These are phyloP conservation scores for Fusarium devonianum DNA, from an alignment of 2,329 filamentous ascomycete genomes.

Conservation along the genomic window DNA sequence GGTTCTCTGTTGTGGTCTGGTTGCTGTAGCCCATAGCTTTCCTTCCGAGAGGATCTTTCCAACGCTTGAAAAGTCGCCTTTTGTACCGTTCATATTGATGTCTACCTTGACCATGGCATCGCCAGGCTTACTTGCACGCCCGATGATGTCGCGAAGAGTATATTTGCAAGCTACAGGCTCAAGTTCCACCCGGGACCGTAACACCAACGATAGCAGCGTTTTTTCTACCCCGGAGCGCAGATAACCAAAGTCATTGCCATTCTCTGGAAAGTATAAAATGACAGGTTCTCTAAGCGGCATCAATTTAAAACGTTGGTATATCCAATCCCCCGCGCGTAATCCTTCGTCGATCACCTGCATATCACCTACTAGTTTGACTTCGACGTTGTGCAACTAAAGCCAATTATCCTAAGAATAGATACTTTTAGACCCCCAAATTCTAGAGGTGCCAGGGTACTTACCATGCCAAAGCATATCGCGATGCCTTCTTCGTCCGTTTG, in stretches of 20 bases:
- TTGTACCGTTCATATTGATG: conserved; percentile 49
- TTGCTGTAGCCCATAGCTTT: conserved; percentile 47
- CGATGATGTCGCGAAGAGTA: conserved; percentile 37
- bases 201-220: not conserved
- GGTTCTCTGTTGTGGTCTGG: conserved; percentile 38
- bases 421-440: too few species aligned
- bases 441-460: not conserved
- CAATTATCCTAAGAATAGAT: not conserved
- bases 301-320: not conserved
- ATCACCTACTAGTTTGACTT: conserved; percentile 14
- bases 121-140: conserved; percentile 33
- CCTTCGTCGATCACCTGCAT: not conserved
- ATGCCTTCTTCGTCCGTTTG: not conserved
- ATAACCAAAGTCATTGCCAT: not conserved
- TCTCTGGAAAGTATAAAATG: not conserved
- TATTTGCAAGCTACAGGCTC: conserved; percentile 10
- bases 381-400: not conserved
- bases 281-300: not conserved
- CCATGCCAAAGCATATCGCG: conserved; percentile 1
- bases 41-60: conserved; percentile 41
- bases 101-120: conserved; percentile 42
- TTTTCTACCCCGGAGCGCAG: not conserved
- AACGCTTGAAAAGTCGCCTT: conserved; percentile 21
- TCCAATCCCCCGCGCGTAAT: not conserved
- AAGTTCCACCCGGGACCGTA: conserved; percentile 3